These are phyloP conservation scores for Cyclocybe cylindracea DNA, from an alignment of 768 basidiomycete species.

Conservation along the genomic window DNA sequence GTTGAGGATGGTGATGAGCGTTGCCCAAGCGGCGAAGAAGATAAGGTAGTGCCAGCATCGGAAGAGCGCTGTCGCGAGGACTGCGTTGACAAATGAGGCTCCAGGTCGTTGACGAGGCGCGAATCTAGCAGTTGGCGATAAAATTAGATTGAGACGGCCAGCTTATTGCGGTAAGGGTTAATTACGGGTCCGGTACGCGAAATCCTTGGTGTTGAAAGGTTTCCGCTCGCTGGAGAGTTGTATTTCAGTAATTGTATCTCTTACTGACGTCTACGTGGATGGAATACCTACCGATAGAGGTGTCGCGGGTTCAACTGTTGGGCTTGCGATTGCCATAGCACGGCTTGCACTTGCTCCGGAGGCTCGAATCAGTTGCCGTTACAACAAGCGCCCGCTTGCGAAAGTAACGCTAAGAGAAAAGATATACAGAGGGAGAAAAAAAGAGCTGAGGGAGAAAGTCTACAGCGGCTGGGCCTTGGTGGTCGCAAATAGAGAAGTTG, in stretches of 20 bases:
- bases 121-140: slow-evolving; percentile 26
- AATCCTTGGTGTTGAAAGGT: slow-evolving; percentile 34
- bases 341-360: no score
- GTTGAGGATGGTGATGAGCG: slow-evolving; percentile 55
- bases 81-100: slow-evolving; percentile 39
- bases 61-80: slow-evolving; percentile 46
- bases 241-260: not conserved
- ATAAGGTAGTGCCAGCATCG: slow-evolving; percentile 70
- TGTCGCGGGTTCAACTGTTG: slow-evolving; percentile 7
- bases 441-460: no score
- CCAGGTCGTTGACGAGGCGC: slow-evolving; percentile 38
- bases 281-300: slow-evolving; percentile 17
- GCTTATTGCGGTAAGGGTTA: not conserved
- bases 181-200: slow-evolving; percentile 41
- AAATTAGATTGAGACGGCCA: not conserved
- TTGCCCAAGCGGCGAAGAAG: slow-evolving; percentile 66
- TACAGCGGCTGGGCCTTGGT: no score
- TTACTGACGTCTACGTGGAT: not conserved
- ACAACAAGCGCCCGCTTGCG: no score
- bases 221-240: slow-evolving; percentile 22
- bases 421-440: no score
- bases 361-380: no score
- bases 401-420: no score
- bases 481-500: no score
- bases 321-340: no score